A percentile compares a stretch with the other conserved stretches of the same genome.
phyloP scores from a whole-genome alignment of 495 filamentous ascomycete species.

The Saxispiralis lemnorum region DNA sequence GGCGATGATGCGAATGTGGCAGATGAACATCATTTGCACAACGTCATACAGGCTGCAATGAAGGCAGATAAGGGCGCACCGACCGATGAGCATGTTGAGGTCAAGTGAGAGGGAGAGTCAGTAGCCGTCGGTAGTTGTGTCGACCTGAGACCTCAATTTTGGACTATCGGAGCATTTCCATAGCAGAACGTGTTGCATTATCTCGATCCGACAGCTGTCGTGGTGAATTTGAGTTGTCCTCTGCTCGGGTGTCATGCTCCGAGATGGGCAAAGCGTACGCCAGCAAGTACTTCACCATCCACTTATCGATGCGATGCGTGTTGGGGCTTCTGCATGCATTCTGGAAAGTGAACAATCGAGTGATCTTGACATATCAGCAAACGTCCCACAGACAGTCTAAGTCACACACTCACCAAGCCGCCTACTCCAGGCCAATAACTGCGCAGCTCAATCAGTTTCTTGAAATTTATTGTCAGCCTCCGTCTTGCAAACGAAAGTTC shows the following conservation, averaged over 20 bases:
- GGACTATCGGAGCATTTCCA: no score
- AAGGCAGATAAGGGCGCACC: no score
- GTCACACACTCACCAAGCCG: no score
- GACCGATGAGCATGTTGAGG: no score
- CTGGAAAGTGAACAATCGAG: conserved; percentile 25
- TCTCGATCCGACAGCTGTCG: neutral
- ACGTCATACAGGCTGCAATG: no score
- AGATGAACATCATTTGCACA: neutral
- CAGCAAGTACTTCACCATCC: conserved; percentile 27
- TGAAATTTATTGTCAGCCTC: conserved; percentile 28
- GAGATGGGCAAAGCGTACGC: conserved; percentile 18
- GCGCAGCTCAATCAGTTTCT: conserved; percentile 22
- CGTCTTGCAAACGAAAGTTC: conserved; percentile 13
- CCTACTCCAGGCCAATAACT: conserved; percentile 26
- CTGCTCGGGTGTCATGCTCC: neutral
- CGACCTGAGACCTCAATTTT: no score
- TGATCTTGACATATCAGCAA: conserved; percentile 11
- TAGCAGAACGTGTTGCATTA: no score
- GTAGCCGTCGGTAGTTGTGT: no score
- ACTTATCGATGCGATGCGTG: conserved; percentile 24
- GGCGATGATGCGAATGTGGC: conserved; percentile 23
- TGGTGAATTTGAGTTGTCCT: neutral
- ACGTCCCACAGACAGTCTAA: no score
- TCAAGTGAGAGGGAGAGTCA: no score
- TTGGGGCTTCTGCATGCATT: conserved; percentile 21